A percentile compares a stretch with the other conserved stretches of the same genome.
phyloP scores from a whole-genome alignment of 345 rosid species.

The Pistacia atlantica region DNA sequence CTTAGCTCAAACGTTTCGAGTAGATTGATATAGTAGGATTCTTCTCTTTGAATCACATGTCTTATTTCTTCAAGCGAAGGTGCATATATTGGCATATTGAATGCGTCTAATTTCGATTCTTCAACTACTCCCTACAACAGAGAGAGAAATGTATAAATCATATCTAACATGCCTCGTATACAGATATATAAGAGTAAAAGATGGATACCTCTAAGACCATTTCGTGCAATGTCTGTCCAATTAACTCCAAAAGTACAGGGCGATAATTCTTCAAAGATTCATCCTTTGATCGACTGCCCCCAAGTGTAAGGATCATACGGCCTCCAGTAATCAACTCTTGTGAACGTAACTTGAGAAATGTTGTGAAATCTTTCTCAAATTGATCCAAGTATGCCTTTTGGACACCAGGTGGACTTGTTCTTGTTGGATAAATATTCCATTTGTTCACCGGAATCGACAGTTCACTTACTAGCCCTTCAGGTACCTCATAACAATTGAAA shows the following conservation, averaged over 20 bases:
- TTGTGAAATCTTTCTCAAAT: constrained; percentile 16
- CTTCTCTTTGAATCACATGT: constrained; percentile 13
- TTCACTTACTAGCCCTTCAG: constrained; percentile 4
- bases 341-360: constrained; percentile 17
- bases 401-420: constrained; percentile 7
- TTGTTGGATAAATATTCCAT: neutral
- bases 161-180: neutral
- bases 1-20: constrained; percentile 1
- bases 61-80: constrained; percentile 16
- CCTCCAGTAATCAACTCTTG: constrained; percentile 20
- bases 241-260: neutral
- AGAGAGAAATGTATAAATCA: too few relatives aligned
- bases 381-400: constrained; percentile 17
- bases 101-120: constrained; percentile 10
- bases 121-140: constrained; percentile 10
- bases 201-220: constrained; percentile 20
- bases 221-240: neutral
- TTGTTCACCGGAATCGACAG: constrained; percentile 7
- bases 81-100: constrained; percentile 14
- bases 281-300: neutral
- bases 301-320: constrained; percentile 15
- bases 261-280: neutral
- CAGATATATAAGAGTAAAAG: neutral
- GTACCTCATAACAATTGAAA: neutral
- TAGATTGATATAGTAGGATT: neutral